Evolutionary conservation across 768 basidiomycete genomes (phyloP).

Genomic region (Pulveroboletus sp.): DNA sequence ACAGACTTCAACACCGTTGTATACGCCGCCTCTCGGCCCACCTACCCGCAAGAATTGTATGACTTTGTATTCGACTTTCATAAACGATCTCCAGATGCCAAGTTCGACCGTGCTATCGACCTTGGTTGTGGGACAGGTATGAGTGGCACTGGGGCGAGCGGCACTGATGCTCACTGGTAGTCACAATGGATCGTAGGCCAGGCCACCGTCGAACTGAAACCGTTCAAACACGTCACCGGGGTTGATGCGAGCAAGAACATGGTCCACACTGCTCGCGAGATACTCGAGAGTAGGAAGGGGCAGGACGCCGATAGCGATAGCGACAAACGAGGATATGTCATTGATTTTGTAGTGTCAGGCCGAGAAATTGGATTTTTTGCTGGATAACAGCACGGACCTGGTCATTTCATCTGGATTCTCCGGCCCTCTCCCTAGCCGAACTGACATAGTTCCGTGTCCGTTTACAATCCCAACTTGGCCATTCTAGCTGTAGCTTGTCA

Average conservation of each 20-base stretch:
- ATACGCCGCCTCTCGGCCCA: constrained; percentile 40
- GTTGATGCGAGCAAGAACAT: constrained; percentile 22
- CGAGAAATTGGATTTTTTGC: constrained; percentile 46
- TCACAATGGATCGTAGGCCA: constrained; percentile 44
- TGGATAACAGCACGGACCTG: constrained; percentile 54
- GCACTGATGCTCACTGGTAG: too few relatives aligned
- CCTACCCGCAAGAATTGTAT: constrained; percentile 40
- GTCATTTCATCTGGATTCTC: constrained; percentile 7
- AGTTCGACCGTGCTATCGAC: constrained; percentile 62
- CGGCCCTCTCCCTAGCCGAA: neutral
- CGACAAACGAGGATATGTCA: constrained; percentile 7
- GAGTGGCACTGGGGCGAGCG: neutral
- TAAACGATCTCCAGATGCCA: constrained; percentile 17
- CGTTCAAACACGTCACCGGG: constrained; percentile 58
- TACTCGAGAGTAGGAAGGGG: too few relatives aligned
- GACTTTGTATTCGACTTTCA: constrained; percentile 61
- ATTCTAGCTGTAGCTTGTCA: constrained; percentile 67
- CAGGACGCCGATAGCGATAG: constrained; percentile 3
- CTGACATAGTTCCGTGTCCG: too few relatives aligned
- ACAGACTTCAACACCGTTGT: constrained; percentile 55
- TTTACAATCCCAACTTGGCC: neutral
- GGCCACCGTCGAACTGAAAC: constrained; percentile 53
- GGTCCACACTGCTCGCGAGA: too few relatives aligned
- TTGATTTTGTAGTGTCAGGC: constrained; percentile 24
- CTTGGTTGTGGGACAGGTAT: constrained; percentile 78